Evolutionary conservation across 192 early-diverging fungal genomes (phyloP).

Genomic region (Podochytrium sp.): DNA sequence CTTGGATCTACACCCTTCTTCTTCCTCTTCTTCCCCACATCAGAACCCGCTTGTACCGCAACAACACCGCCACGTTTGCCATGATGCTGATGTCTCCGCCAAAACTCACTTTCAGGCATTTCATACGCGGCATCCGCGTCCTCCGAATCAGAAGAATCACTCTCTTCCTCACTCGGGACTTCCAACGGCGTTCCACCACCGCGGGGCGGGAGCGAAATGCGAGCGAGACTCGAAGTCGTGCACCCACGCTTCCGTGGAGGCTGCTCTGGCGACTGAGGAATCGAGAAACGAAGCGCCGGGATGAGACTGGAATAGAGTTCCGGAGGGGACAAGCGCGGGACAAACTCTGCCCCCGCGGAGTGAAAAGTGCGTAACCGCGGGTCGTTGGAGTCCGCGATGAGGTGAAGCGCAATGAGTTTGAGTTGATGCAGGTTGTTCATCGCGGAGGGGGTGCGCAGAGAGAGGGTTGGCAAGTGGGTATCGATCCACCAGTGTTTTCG

Average conservation of each 20-base stretch:
- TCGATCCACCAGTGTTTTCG: slow-evolving; percentile 1
- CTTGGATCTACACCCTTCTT: neutral
- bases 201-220: no score
- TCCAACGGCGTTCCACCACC: no score
- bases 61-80: no score
- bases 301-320: neutral
- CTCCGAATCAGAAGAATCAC: neutral
- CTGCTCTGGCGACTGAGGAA: neutral
- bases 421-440: neutral
- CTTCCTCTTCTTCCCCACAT: neutral
- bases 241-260: neutral
- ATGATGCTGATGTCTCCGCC: no score
- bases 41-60: neutral
- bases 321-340: neutral
- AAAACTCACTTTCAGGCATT: neutral
- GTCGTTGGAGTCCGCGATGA: neutral
- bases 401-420: neutral
- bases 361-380: neutral
- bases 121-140: neutral
- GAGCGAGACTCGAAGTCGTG: neutral
- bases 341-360: neutral
- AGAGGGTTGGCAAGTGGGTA: neutral
- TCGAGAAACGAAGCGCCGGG: neutral
- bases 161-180: no score
- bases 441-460: neutral